Conservation (phyloP, 108 stramenopile genomes). For the Discostella pseudostelligera region DNA sequence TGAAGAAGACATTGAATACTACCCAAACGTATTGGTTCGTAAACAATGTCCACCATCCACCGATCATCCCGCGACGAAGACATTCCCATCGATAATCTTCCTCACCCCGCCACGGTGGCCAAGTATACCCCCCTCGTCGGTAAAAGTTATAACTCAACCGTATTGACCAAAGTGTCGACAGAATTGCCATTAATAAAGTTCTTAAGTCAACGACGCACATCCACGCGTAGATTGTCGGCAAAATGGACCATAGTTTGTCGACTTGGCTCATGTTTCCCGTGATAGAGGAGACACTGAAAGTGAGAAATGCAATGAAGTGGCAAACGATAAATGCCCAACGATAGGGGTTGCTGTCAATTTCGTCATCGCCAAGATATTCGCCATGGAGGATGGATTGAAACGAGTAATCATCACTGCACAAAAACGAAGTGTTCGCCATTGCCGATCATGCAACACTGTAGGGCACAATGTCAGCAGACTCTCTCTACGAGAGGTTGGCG, state of each 20-base stretch:
- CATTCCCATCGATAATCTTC: slow-evolving; percentile 83
- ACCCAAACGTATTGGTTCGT: slow-evolving; percentile 51
- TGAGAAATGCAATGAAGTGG: slow-evolving; percentile 15
- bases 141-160: slow-evolving; percentile 76
- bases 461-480: too few relatives aligned
- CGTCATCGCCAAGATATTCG: not conserved
- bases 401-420: slow-evolving; percentile 2
- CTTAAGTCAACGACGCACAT: slow-evolving; percentile 55
- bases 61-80: slow-evolving; percentile 42
- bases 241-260: slow-evolving; percentile 73
- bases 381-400: slow-evolving; percentile 2
- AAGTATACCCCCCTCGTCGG: slow-evolving; percentile 71
- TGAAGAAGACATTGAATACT: slow-evolving; percentile 73
- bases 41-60: slow-evolving; percentile 36
- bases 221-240: slow-evolving; percentile 70
- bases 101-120: slow-evolving; percentile 62
- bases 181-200: slow-evolving; percentile 56
- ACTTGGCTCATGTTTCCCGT: slow-evolving; percentile 69
- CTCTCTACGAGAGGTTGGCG: too few relatives aligned
- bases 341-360: slow-evolving; percentile 22
- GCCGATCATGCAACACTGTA: too few relatives aligned
- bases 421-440: not conserved
- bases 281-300: slow-evolving; percentile 47
- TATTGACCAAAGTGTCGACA: slow-evolving; percentile 69
- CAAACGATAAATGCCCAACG: slow-evolving; percentile 23